Evolutionary conservation across 2,329 filamentous ascomycete genomes (phyloP), one percentile per base, ranked within the genome.

Genomic region (Alternaria brassicae): DNA sequence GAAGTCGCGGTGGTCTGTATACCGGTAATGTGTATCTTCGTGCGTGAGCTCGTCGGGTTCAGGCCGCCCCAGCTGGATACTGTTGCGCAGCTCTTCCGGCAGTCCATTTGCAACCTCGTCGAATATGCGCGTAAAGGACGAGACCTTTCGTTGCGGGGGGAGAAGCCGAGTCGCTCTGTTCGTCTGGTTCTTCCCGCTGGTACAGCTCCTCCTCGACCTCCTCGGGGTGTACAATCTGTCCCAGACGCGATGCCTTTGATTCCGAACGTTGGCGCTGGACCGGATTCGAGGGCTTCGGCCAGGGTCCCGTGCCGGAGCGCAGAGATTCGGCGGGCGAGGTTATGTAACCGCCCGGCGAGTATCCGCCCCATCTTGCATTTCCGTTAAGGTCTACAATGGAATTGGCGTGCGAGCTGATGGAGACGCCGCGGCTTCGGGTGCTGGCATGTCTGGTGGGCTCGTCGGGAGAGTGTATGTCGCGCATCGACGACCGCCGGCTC

Each of bases 351-450:
- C 81, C 86, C 1, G 89, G 88, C 23, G 89, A 91, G 77, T 91
- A 91, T 28, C 89, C 89, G 27, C 89, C 89, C 73, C 86, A 84
- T 48, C 89, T 83, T 12, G 89, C 89, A 30, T 85, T 82, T 62
- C 78, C 86, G 72, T 91, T 91, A 34, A 88, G 84, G 54, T 90
- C 89, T 51, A 91, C 82, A 60, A 91, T 90, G n/a, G 89, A 91
- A 64, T 81, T 83, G 17, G 77, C 69, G 59, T 78, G 80, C 6
- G 79, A 81, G 70, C 78, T 79, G 58, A 72, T 77, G 19, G 79
- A 81, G 23, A 78, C 65, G 45, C 78, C 78, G 58, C 79, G 78
- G 58, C 78, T 79, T 32, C 78, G 68, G 53, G 67, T 68, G 48
- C 65, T 69, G 48, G 68, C 59, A 28, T 66, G 65, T 27, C 66